Conservation (phyloP, 345 rosid genomes). For the Salix exigua region DNA sequence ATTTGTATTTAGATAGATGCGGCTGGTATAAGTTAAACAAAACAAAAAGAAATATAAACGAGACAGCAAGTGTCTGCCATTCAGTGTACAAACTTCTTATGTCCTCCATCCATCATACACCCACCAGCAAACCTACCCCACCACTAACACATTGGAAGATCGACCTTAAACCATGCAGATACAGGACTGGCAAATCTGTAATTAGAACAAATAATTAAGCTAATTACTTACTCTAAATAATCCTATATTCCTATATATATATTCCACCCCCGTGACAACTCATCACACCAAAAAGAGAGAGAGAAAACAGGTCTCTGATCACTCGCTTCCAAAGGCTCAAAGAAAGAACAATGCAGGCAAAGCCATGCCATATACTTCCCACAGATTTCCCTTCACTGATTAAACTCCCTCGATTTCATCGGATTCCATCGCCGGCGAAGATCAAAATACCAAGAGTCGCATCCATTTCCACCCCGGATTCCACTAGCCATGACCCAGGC, state of each 20-base stretch:
- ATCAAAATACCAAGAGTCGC: constrained; percentile 40
- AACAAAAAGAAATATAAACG: not conserved
- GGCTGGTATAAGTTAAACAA: not conserved
- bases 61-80: constrained; percentile 39
- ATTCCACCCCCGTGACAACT: not conserved
- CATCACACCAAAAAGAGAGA: not conserved
- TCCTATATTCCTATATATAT: too few relatives aligned
- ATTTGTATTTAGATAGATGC: not conserved
- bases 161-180: not conserved
- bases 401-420: constrained; percentile 28
- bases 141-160: constrained; percentile 13
- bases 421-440: constrained; percentile 15
- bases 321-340: not conserved
- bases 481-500: not conserved
- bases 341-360: constrained; percentile 31
- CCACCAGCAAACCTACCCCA: constrained; percentile 28
- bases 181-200: constrained; percentile 13
- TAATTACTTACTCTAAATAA: not conserved
- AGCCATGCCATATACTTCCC: constrained; percentile 27
- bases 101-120: constrained; percentile 20
- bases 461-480: constrained; percentile 44
- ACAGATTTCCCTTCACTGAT: constrained; percentile 32
- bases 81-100: too few relatives aligned
- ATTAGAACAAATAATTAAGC: not conserved
- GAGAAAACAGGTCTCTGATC: not conserved